These are phyloP conservation scores for Xylariaceae sp. DNA, from an alignment of 2,329 filamentous ascomycete species.

Conservation along the genomic window DNA sequence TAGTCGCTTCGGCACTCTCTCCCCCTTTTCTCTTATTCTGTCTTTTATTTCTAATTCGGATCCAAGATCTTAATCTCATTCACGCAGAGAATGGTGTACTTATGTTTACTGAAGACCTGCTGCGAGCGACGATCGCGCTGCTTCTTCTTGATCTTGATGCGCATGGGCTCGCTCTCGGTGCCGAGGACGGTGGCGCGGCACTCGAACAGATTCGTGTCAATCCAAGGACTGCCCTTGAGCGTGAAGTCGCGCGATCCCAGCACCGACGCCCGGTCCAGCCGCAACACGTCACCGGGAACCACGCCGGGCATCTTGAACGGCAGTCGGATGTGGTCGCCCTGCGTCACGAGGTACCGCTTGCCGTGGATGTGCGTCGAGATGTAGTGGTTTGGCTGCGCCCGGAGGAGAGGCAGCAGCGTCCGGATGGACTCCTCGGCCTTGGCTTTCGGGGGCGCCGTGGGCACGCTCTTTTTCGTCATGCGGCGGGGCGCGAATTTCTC, in stretches of 20 bases:
- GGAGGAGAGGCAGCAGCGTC: conserved; percentile 63
- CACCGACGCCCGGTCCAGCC: conserved; percentile 76
- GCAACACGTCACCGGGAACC: conserved; percentile 74
- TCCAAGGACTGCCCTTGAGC: conserved; percentile 71
- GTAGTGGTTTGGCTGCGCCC: conserved; percentile 70
- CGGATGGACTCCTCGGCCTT: conserved; percentile 46
- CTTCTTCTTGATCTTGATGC: conserved; percentile 77
- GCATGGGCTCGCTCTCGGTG: conserved; percentile 72
- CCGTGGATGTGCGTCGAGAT: conserved; percentile 75
- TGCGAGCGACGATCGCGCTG: conserved; percentile 67
- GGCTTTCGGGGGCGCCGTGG: conserved; percentile 29
- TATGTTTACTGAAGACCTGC: conserved; percentile 82
- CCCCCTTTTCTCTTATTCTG: background rate
- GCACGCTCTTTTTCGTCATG: background rate
- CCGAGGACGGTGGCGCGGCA: conserved; percentile 82
- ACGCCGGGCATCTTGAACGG: conserved; percentile 76
- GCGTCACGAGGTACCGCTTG: conserved; percentile 71
- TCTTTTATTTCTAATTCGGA: conserved; percentile 10
- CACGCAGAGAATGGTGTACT: conserved; percentile 79
- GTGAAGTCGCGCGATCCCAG: conserved; percentile 89
- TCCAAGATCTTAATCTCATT: conserved; percentile 65
- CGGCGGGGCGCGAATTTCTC: background rate
- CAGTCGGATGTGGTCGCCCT: conserved; percentile 68
- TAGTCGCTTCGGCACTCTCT: background rate
- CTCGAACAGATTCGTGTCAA: conserved; percentile 79